phyloP scores from a whole-genome alignment of 805 yeast species.

The Helenozyma rhizophorensis region DNA sequence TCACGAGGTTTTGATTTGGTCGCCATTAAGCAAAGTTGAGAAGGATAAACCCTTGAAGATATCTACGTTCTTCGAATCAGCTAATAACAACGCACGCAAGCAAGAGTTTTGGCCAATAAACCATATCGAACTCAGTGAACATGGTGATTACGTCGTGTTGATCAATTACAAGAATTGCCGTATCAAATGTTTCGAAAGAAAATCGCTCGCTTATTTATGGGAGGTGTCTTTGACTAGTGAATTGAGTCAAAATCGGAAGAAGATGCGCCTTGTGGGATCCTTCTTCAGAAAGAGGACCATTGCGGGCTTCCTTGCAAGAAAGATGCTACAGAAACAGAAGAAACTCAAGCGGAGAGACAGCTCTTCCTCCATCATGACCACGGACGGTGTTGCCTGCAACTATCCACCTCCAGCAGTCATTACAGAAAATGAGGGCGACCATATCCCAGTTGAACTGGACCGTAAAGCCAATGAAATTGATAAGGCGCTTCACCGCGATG shows the following conservation, averaged over 20 bases:
- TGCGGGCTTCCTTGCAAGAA: slow-evolving; percentile 41
- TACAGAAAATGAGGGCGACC: background rate
- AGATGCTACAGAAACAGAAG: slow-evolving; percentile 21
- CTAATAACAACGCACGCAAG: slow-evolving; percentile 19
- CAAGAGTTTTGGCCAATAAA: slow-evolving; percentile 59
- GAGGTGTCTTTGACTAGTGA: slow-evolving; percentile 39
- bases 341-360: slow-evolving; percentile 30
- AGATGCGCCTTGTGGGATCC: slow-evolving; percentile 45
- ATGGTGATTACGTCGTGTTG: slow-evolving; percentile 56
- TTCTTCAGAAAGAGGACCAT: slow-evolving; percentile 57
- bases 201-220: slow-evolving; percentile 55
- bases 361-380: slow-evolving; percentile 22
- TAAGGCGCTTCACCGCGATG: slow-evolving; percentile 29
- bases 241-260: slow-evolving; percentile 16
- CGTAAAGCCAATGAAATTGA: slow-evolving; percentile 9
- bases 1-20: slow-evolving; percentile 69
- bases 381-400: slow-evolving; percentile 26
- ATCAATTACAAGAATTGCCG: slow-evolving; percentile 47
- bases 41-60: slow-evolving; percentile 21
- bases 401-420: slow-evolving; percentile 24
- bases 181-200: slow-evolving; percentile 59
- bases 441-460: slow-evolving; percentile 2
- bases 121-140: slow-evolving; percentile 50
- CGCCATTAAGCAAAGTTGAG: slow-evolving; percentile 41
- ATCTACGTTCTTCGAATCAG: slow-evolving; percentile 36